These are phyloP conservation scores for Teratosphaeria nubilosa DNA, from an alignment of 2,329 filamentous ascomycete genomes.

Conservation along the genomic window DNA sequence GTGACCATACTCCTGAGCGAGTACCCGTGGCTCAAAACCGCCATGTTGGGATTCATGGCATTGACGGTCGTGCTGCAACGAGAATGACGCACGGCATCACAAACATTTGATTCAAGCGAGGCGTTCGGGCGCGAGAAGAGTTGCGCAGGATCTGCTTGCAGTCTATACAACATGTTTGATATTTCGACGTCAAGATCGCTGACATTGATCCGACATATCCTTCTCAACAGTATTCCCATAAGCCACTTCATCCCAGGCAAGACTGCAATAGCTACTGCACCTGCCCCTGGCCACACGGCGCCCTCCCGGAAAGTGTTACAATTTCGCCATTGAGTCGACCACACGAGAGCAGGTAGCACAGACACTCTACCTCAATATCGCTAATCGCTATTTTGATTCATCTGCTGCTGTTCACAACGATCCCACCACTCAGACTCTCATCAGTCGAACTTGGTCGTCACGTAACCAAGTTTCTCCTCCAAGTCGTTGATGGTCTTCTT, in stretches of 20 bases:
- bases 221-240: too few species aligned
- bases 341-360: too few species aligned
- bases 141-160: neutral
- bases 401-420: neutral
- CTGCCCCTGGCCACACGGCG: too few species aligned
- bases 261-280: too few species aligned
- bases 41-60: slow-evolving; percentile 89
- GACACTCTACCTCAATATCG: too few species aligned
- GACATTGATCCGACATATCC: too few species aligned
- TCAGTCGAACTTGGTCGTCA: neutral
- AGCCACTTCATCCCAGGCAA: too few species aligned
- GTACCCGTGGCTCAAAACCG: slow-evolving; percentile 94
- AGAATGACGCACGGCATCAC: slow-evolving; percentile 46
- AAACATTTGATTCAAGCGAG: slow-evolving; percentile 5
- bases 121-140: slow-evolving; percentile 4
- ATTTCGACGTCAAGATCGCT: neutral
- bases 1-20: slow-evolving; percentile 93
- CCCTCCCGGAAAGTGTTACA: too few species aligned
- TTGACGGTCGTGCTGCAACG: slow-evolving; percentile 84
- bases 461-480: neutral
- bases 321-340: too few species aligned
- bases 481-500: neutral
- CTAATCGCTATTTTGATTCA: too few species aligned
- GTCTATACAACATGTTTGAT: neutral
- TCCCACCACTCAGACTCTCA: neutral